These are phyloP conservation scores for Aeminium ludgeri DNA, from an alignment of 495 filamentous ascomycete genomes.

Conservation along the genomic window DNA sequence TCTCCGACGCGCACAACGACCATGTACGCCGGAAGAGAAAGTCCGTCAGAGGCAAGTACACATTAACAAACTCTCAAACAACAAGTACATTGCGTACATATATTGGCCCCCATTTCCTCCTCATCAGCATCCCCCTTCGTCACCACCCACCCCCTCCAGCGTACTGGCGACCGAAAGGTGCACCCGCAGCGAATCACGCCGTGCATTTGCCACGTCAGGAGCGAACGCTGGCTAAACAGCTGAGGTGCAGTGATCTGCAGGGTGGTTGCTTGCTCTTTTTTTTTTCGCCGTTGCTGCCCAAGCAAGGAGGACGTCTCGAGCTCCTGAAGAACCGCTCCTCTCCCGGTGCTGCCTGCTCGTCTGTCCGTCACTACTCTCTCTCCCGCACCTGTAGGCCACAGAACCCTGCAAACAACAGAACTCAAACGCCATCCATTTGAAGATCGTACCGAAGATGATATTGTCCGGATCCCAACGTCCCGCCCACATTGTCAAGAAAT, in stretches of 20 bases:
- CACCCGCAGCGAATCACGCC: not conserved
- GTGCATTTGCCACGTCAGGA: not conserved
- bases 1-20: too few species aligned
- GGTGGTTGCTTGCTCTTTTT: not conserved
- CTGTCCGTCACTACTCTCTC: not conserved
- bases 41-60: too few species aligned
- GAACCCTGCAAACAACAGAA: not conserved
- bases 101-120: too few species aligned
- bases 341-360: not conserved
- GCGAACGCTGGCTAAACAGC: not conserved
- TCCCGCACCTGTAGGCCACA: not conserved
- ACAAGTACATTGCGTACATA: too few species aligned
- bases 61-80: too few species aligned
- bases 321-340: not conserved
- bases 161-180: not conserved
- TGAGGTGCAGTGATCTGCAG: conserved; percentile 7
- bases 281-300: conserved; percentile 5
- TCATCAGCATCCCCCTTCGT: not conserved
- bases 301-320: conserved; percentile 3
- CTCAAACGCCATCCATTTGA: not conserved
- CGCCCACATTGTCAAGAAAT: conserved; percentile 11
- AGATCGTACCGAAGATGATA: conserved; percentile 6
- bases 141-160: not conserved
- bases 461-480: conserved; percentile 5
- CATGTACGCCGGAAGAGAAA: too few species aligned